Base-by-base conservation (phyloP, 2,329 filamentous ascomycete species). In the Claviceps digitariae region DNA sequence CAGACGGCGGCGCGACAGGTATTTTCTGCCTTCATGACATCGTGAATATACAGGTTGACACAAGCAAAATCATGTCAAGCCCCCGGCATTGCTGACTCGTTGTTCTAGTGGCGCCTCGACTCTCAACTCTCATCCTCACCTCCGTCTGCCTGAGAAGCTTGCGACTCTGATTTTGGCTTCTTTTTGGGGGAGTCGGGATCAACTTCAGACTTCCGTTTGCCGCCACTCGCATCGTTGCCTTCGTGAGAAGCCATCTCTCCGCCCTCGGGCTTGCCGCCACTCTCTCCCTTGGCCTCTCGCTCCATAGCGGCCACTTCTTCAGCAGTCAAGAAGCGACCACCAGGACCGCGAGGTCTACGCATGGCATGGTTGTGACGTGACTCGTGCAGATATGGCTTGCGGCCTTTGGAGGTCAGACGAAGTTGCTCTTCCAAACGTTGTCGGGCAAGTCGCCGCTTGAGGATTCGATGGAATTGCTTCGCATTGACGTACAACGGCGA, bases 341-440 rank as follows among this genome's bases (percentile, higher is more conserved):
- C 93, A 0, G 93, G 93, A 17, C 93, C 93, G 66, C 93, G 82
- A 29, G 93, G 93, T 62, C 93, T 78, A 54, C 93, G 83, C 93
- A 98, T 98, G 10, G 93, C 93, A 69, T 98, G 93, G 65, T 97
- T 97, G 69, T 98, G 93, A 64, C 93, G 81, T 27, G 91, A 97
- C 67, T 98, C 93, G 71, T 98, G 93, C 34, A 98, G 77, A 64
- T 98, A 98, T 3, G 93, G 93, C 71, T 96, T 97, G 38, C 93
- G 83, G 27, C 91, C 91, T 71, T 98, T 98, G 10, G 86, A 94
- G 0, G 93, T 97, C 54, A 97, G 73, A 44, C 93, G 82, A 45
- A 98, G 72, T 52, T 90, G 87, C 67, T 98, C 93, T 67, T 98
- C 93, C 17, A 98, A 76, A 66, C 88, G 89, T 69, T 97, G 93